A percentile compares a stretch with the other conserved stretches of the same genome.
Conservation (phyloP, 1,284 basidiomycete species). For the Cystobasidium slooffiae region DNA sequence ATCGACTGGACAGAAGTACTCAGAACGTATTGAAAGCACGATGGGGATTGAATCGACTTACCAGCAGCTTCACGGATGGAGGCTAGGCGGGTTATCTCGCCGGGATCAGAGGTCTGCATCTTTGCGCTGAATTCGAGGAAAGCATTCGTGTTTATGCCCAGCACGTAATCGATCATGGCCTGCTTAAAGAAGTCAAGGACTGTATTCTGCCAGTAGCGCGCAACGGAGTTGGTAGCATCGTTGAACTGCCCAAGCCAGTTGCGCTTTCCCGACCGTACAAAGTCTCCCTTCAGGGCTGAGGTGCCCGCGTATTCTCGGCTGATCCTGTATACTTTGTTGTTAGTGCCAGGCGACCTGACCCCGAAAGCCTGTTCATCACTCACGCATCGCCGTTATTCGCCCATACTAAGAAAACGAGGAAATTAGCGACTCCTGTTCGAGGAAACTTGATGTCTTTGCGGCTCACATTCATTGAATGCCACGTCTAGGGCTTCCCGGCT, state of each 20-base stretch:
- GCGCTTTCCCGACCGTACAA: conserved; percentile 91
- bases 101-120: conserved; percentile 83
- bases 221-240: conserved; percentile 88
- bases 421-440: neutral
- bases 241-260: conserved; percentile 88
- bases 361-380: neutral
- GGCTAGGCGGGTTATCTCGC: conserved; percentile 82
- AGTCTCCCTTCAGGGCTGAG: conserved; percentile 94
- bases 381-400: conserved; percentile 87
- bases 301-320: conserved; percentile 75
- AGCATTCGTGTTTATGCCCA: conserved; percentile 82
- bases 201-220: conserved; percentile 65
- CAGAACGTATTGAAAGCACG: conserved; percentile 45
- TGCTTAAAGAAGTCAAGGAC: conserved; percentile 91
- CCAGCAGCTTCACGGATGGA: conserved; percentile 83
- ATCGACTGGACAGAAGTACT: conserved; percentile 61
- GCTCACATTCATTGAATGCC: conserved; percentile 81
- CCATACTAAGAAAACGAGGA: conserved; percentile 69
- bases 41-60: conserved; percentile 51
- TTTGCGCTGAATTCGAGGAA: conserved; percentile 89
- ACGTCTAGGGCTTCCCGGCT: conserved; percentile 50
- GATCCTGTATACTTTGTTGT: conserved; percentile 58
- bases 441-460: neutral
- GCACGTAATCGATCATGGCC: conserved; percentile 71
- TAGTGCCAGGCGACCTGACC: neutral